A percentile compares a stretch with the other conserved stretches of the same genome.
Conservation (phyloP, 2,329 filamentous ascomycete species). For the Sclerotinia spermophila region DNA sequence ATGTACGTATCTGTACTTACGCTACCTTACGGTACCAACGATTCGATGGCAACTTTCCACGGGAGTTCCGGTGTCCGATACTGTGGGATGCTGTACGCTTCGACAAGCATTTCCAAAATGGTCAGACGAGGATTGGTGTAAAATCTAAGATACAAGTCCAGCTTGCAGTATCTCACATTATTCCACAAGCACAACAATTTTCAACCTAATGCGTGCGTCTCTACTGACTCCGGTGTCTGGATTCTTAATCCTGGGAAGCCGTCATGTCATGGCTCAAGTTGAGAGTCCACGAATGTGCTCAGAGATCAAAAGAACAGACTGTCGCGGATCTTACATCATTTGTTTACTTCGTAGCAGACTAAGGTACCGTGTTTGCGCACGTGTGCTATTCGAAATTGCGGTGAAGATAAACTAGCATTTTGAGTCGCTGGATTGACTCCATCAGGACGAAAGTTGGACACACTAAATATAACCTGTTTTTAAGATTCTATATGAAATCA, state of each 20-base stretch:
- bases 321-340: not conserved
- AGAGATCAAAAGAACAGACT: not conserved
- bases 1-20: not conserved
- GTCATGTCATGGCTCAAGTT: not conserved
- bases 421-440: not conserved
- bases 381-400: not conserved
- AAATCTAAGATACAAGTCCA: slow-evolving; percentile 2
- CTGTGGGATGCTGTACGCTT: not conserved
- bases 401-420: not conserved
- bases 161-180: not conserved
- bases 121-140: not conserved
- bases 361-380: not conserved
- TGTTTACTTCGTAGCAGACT: not conserved
- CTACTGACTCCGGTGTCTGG: not conserved
- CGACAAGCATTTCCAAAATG: not conserved
- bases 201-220: not conserved
- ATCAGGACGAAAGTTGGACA: not conserved
- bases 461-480: not conserved
- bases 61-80: not conserved
- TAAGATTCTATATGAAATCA: not conserved
- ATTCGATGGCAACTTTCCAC: not conserved
- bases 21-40: not conserved
- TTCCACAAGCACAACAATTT: not conserved
- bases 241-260: not conserved
- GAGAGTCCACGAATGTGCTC: not conserved